phyloP scores from a whole-genome alignment of 2,329 filamentous ascomycete genomes.

The Amauroascus verrucosus region DNA sequence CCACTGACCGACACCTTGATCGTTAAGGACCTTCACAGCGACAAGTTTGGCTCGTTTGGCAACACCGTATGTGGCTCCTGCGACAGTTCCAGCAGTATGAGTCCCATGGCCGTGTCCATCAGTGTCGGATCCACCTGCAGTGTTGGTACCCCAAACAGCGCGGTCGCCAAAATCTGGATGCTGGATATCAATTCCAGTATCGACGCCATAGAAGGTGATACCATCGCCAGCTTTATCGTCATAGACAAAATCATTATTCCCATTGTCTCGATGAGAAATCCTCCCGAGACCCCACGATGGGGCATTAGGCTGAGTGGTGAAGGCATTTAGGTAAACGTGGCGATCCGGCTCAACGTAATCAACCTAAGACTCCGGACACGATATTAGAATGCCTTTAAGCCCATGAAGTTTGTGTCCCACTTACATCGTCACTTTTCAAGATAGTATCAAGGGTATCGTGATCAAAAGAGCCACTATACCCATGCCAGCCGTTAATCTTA shows the following conservation, averaged over 20 bases:
- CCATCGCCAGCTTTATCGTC: slow-evolving; percentile 29
- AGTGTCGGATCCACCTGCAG: slow-evolving; percentile 16
- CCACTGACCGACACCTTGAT: slow-evolving; percentile 37
- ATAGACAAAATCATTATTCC: slow-evolving; percentile 27
- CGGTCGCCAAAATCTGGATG: slow-evolving; percentile 31
- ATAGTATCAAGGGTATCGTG: slow-evolving; percentile 11
- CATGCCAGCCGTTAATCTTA: slow-evolving; percentile 14
- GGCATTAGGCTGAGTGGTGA: slow-evolving; percentile 17
- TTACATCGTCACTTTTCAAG: slow-evolving; percentile 11
- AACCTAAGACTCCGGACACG: slow-evolving; percentile 10
- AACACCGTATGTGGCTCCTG: slow-evolving; percentile 27
- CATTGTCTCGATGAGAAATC: slow-evolving; percentile 24
- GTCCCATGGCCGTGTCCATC: slow-evolving; percentile 31
- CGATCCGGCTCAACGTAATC: slow-evolving; percentile 15
- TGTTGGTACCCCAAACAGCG: slow-evolving; percentile 29
- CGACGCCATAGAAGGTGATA: slow-evolving; percentile 30
- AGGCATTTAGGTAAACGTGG: not conserved
- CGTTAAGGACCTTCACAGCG: slow-evolving; percentile 43
- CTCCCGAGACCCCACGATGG: slow-evolving; percentile 30
- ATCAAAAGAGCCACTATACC: slow-evolving; percentile 14
- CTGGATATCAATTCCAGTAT: slow-evolving; percentile 29
- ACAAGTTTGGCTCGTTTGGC: slow-evolving; percentile 31
- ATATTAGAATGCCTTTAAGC: not conserved
- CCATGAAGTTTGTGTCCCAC: not conserved
- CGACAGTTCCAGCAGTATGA: slow-evolving; percentile 32